Percentiles rank a stretch among this genome's conserved stretches.
These are phyloP conservation scores for Aspergillus sp. DNA, from an alignment of 2,329 filamentous ascomycete species.

Conservation along the genomic window DNA sequence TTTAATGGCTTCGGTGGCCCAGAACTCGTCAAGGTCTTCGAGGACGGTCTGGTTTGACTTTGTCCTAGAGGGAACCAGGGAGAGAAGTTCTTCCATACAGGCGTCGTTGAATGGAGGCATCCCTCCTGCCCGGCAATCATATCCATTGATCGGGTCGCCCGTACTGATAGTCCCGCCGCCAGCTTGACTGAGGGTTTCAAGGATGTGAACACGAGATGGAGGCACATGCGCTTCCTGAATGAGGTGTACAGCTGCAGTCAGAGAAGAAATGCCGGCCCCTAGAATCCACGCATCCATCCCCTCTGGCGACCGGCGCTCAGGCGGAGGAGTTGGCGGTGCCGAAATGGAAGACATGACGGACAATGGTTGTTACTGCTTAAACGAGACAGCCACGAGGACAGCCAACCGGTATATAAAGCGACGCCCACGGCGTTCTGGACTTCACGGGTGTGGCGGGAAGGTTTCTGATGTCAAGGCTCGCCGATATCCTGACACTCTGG, in stretches of 20 bases:
- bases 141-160: constrained; percentile 35
- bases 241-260: constrained; percentile 40
- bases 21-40: constrained; percentile 21
- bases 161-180: constrained; percentile 34
- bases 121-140: constrained; percentile 39
- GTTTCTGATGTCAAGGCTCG: constrained; percentile 3
- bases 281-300: constrained; percentile 36
- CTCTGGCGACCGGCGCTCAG: constrained; percentile 27
- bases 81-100: constrained; percentile 38
- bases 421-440: background rate
- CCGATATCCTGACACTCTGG: background rate
- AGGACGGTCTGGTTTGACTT: constrained; percentile 16
- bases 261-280: constrained; percentile 37
- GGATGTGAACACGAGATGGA: constrained; percentile 36
- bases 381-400: background rate
- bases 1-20: background rate
- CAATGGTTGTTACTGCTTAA: too few relatives aligned
- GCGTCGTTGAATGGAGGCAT: constrained; percentile 38
- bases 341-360: background rate
- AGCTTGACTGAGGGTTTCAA: constrained; percentile 33
- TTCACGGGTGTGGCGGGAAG: background rate
- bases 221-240: constrained; percentile 38
- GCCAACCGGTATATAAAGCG: background rate
- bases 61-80: constrained; percentile 30
- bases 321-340: background rate